A percentile compares a stretch with the other conserved stretches of the same genome.
Evolutionary conservation across 2,329 filamentous ascomycete species (phyloP).

Genomic region (Calonectria henricotiae): DNA sequence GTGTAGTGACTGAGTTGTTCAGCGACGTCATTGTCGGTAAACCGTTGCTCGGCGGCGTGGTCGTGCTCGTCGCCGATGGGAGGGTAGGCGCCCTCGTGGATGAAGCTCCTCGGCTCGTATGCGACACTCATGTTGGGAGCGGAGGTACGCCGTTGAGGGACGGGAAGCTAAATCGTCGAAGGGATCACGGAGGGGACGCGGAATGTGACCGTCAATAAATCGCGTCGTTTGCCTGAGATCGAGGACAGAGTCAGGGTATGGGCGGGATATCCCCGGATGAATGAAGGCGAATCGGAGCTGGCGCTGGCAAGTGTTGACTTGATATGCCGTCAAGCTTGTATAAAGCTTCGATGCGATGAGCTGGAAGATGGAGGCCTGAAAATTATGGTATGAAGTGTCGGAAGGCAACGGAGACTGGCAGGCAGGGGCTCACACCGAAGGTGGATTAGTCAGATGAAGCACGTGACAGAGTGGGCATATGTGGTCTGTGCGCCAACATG

Average conservation of each 20-base stretch:
- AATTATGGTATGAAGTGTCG: conserved; percentile 57
- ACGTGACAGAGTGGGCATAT: conserved; percentile 52
- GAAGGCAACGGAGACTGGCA: conserved; percentile 48
- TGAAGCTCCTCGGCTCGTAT: conserved; percentile 67
- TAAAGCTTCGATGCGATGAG: conserved; percentile 38
- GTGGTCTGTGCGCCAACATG: conserved; percentile 45
- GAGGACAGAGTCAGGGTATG: neutral
- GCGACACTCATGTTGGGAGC: conserved; percentile 66
- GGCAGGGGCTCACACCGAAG: conserved; percentile 41
- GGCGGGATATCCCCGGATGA: neutral
- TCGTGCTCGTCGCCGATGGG: conserved; percentile 65
- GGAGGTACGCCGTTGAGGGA: conserved; percentile 36
- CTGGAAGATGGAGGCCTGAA: conserved; percentile 56
- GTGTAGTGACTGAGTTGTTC: conserved; percentile 65
- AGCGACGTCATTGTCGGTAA: conserved; percentile 62
- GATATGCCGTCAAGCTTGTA: conserved; percentile 39
- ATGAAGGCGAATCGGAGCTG: conserved; percentile 13
- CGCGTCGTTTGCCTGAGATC: conserved; percentile 31
- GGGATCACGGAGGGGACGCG: conserved; percentile 38
- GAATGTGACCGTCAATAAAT: conserved; percentile 34
- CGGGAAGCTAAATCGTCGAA: conserved; percentile 38
- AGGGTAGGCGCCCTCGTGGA: conserved; percentile 67
- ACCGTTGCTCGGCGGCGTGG: conserved; percentile 61
- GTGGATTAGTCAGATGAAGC: conserved; percentile 51
- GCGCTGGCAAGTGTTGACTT: conserved; percentile 27